Conservation (phyloP, 257 asterid genomes). For the Nicotiana noctiflora region DNA sequence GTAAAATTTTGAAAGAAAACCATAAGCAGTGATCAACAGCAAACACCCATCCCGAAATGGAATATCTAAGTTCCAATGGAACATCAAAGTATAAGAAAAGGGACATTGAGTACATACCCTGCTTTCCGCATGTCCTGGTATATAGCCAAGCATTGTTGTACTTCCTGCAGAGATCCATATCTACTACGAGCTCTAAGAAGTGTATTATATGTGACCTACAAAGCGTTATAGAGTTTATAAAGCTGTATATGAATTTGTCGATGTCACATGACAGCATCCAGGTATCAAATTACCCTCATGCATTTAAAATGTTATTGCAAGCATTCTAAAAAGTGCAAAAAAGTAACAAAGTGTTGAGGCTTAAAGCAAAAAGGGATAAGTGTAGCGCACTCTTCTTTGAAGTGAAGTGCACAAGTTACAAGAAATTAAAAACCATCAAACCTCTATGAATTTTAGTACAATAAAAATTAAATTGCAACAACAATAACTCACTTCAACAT, state of each 20-base stretch:
- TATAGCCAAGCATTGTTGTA: constrained; percentile 75
- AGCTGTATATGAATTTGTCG: neutral
- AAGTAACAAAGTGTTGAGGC: too few species aligned
- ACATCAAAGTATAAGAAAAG: neutral
- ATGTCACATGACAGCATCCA: neutral
- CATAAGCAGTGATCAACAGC: neutral
- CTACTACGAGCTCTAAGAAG: constrained; percentile 76
- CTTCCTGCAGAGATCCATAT: constrained; percentile 77
- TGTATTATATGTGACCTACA: constrained; percentile 83
- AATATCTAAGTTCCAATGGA: neutral
- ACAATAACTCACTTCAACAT: too few species aligned
- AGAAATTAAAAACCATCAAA: too few species aligned
- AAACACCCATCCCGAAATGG: neutral
- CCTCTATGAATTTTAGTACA: too few species aligned
- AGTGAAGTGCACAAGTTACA: too few species aligned
- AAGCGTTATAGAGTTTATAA: constrained; percentile 15
- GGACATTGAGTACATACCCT: constrained; percentile 41
- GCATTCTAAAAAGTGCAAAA: too few species aligned
- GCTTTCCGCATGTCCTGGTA: constrained; percentile 94
- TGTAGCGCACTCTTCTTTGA: too few species aligned
- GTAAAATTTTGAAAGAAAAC: neutral
- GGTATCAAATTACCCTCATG: neutral
- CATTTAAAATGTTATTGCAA: neutral
- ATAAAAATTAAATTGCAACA: too few species aligned
- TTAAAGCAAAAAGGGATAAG: too few species aligned